Evolutionary conservation across 768 basidiomycete species (phyloP).

Genomic region (Strobilomyces echinocephalus): DNA sequence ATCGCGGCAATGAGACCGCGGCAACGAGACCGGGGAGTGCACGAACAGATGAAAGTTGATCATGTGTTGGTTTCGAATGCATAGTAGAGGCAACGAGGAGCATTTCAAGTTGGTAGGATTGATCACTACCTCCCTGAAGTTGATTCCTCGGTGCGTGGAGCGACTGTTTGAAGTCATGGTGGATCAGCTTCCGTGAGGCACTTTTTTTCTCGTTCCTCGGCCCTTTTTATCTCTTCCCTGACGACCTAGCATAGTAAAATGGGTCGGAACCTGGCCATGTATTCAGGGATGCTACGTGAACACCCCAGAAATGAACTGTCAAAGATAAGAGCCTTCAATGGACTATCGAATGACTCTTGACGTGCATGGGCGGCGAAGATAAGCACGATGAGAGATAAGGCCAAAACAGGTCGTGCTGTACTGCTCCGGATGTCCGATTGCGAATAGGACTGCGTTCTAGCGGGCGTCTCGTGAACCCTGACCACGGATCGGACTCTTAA

Average conservation of each 20-base stretch:
- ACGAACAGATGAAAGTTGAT: conserved; percentile 9
- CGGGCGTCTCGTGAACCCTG: no score
- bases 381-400: no score
- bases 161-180: conserved; percentile 5
- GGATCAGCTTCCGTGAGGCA: neutral
- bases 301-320: neutral
- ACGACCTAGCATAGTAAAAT: neutral
- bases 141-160: neutral
- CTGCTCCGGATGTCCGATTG: no score
- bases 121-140: conserved; percentile 6
- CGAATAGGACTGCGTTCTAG: no score
- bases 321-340: conserved; percentile 38
- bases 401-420: no score
- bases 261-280: neutral
- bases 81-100: neutral
- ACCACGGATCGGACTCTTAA: no score
- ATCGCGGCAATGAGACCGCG: no score
- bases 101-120: conserved; percentile 6
- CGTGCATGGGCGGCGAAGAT: no score
- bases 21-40: neutral
- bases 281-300: neutral
- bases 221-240: neutral
- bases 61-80: conserved; percentile 3
- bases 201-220: no score
- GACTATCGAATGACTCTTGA: no score